Evolutionary conservation across 2,329 filamentous ascomycete species (phyloP), one percentile per base, ranked within the genome.

Genomic region (Cytospora mali): DNA sequence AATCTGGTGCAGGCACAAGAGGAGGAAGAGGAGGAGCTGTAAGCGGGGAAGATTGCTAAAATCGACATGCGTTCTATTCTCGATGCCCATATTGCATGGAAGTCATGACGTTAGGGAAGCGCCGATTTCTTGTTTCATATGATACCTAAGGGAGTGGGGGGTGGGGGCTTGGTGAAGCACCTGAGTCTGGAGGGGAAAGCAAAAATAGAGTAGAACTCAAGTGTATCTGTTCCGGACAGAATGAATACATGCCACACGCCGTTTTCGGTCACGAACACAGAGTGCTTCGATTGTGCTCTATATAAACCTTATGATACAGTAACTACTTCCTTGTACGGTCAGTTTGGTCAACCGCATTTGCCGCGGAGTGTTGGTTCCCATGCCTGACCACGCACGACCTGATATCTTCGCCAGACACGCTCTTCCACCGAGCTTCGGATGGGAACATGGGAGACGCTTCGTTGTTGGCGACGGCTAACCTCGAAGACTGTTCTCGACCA

Each of bases 61-160:
- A 50, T 42, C 28, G 23, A 46, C 51, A 25, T 52, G 16, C 33
- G 42, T 62, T 54, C 49, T 51, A 46, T 65, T 54, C 53, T 58
- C 25, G 48, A 55, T 55, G 56, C 55, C 25, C 49, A 42, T 60
- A n/a, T 42, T 29, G 46, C 25, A 54, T 60, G 52, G 50, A 28
- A 33, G 33, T 48, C 35, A 54, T 42, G 46, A 35, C 48, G 25
- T 27, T 61, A 55, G 57, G 61, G 61, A 65, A 61, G 56, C 53
- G 53, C 46, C 42, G 27, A 35, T n/a, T 48, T 62, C 25, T 62
- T 62, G 27, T 31, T 57, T 59, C 61, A 65, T 51, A 63, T 65
- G 64, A 65, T 65, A 65, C 64, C 64, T 65, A 52, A 42, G 39
- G 61, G 56, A 65, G 52, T 58, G 48, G 29, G 33, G 23, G n/a